Conservation (phyloP, 2,329 filamentous ascomycete species). For the Cordyceps tenuipes region DNA sequence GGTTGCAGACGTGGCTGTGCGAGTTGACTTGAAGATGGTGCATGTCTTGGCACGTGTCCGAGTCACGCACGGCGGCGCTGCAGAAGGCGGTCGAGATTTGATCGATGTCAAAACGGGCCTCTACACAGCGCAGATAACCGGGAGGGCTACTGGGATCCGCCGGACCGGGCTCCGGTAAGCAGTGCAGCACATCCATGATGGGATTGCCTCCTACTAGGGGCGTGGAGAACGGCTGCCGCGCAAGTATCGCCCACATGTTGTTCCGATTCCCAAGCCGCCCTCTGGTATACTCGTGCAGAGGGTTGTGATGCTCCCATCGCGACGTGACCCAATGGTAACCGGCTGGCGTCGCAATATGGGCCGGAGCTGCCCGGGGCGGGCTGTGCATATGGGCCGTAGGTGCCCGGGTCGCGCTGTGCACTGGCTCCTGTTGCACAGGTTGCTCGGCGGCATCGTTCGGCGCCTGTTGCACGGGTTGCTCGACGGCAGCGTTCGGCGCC, state of each 20-base stretch:
- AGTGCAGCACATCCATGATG: not conserved
- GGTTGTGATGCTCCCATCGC: not conserved
- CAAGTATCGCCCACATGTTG: not conserved
- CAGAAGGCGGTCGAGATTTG: not conserved
- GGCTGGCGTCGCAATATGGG: too few species aligned
- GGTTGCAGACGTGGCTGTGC: slow-evolving; percentile 15
- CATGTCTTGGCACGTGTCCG: not conserved
- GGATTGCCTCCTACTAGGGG: not conserved
- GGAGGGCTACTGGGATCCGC: too few species aligned
- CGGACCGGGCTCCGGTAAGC: not conserved
- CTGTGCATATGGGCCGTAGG: too few species aligned
- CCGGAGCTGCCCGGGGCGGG: too few species aligned
- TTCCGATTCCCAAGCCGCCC: not conserved
- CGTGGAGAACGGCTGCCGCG: not conserved
- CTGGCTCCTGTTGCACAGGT: too few species aligned
- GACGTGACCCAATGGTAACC: not conserved
- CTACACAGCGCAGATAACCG: not conserved
- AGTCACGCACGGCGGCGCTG: not conserved
- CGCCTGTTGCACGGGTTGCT: not conserved
- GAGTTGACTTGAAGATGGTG: not conserved
- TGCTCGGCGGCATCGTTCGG: not conserved
- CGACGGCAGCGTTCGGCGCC: too few species aligned
- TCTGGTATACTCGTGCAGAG: not conserved
- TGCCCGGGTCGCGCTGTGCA: too few species aligned
- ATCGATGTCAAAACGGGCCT: not conserved